These are phyloP conservation scores for Protomyces macrosporus DNA, from an alignment of 1,139 yeast species.

Conservation along the genomic window DNA sequence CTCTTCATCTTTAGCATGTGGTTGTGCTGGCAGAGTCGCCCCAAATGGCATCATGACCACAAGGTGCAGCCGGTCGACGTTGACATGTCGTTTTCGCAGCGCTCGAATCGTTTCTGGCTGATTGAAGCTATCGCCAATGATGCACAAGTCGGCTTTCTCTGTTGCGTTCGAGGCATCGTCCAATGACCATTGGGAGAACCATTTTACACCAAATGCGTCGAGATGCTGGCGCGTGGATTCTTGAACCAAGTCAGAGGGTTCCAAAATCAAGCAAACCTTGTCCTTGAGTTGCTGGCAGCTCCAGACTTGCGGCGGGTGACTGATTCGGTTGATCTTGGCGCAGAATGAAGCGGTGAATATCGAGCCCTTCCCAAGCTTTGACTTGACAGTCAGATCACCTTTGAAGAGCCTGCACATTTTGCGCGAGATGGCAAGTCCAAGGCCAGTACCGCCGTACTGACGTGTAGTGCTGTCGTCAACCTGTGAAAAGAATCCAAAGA, in stretches of 20 bases:
- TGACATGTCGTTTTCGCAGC: background rate
- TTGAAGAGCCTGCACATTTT: conserved; percentile 10
- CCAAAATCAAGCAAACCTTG: conserved; percentile 11
- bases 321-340: background rate
- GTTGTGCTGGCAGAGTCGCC: conserved; percentile 18
- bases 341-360: conserved; percentile 11
- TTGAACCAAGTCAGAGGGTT: background rate
- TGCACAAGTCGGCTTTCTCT: conserved; percentile 5
- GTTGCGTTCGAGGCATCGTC: background rate
- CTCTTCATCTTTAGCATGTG: background rate
- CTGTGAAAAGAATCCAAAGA: conserved; percentile 58
- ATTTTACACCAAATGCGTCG: conserved; percentile 1
- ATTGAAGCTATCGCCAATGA: conserved; percentile 20
- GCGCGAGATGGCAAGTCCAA: conserved; percentile 42
- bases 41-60: conserved; percentile 25
- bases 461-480: conserved; percentile 57
- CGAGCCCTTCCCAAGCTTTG: conserved; percentile 11
- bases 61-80: conserved; percentile 1
- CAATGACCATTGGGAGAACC: background rate
- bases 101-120: conserved; percentile 20
- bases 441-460: conserved; percentile 56
- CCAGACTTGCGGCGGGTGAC: background rate
- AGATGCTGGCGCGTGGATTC: conserved; percentile 3
- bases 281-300: background rate
- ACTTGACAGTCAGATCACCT: conserved; percentile 10